Evolutionary conservation across 306 rosid species (phyloP), one percentile per base, ranked within the genome.

Genomic region (Pyrus betulifolia): DNA sequence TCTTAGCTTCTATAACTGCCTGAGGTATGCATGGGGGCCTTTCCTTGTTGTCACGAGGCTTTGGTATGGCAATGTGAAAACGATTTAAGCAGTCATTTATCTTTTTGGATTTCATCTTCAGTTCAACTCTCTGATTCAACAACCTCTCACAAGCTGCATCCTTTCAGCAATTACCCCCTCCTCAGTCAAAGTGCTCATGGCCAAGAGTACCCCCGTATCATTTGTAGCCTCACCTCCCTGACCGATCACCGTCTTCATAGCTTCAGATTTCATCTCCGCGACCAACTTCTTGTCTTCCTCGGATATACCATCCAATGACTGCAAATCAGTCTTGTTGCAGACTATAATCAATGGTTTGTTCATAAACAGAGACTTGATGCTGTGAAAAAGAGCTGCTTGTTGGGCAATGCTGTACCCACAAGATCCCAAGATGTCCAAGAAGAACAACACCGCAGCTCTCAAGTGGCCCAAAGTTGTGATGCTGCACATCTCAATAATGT

Each of bases 401-500:
- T 91, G 98, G 21, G 97, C 84, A 82, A 93, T 91, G 58, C 72
- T 91, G 72, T 93, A 93, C 35, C 98, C 98, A 77, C 98, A 93
- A 54, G 98, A 91, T 70, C 97, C 98, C 0, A 96, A 93, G 38
- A 93, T 82, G 79, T 93, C 98, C 81, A 93, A 80, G 85, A 93
- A 93, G 86, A 89, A 93, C 96, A 93, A 75, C 38, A 93, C 91
- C 0, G 98, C 97, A 74, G 98, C 92, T 66, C 98, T 87, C 80
- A 93, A 74, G 87, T 91, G 98, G 5, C 93, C 97, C 28, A 93
- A 83, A 64, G 98, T 96, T 54, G 98, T 93, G 74, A 93, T 93
- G 76, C 98, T 93, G 82, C 97, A 89, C 98, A 93, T 93, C 90
- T 93, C 98, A 79, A 93, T 93, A 69, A 93, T 89, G 76, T 93